Percentiles rank a stretch among this genome's conserved stretches.
These are phyloP conservation scores for Scleroderma citrinum DNA, from an alignment of 768 basidiomycete species.

Conservation along the genomic window DNA sequence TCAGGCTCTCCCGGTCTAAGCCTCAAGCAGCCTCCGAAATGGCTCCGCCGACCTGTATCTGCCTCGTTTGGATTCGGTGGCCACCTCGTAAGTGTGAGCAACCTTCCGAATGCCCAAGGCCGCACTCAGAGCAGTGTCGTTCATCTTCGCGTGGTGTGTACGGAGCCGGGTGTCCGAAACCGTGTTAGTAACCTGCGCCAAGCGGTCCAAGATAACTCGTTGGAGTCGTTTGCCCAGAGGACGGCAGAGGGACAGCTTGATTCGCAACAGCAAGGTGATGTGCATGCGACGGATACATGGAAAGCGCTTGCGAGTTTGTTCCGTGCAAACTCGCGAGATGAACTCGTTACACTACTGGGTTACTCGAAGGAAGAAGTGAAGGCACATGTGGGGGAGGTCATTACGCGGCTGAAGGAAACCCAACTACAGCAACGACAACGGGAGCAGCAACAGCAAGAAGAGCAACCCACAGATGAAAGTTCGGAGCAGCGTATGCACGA, in stretches of 20 bases:
- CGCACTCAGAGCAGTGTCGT: conserved; percentile 80
- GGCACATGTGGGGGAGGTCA: conserved; percentile 72
- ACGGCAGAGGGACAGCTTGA: conserved; percentile 23
- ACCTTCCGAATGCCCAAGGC: conserved; percentile 67
- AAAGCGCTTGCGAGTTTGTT: conserved; percentile 86
- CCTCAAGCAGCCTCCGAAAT: conserved; percentile 92
- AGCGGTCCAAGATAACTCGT: conserved; percentile 50
- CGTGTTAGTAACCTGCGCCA: conserved; percentile 62
- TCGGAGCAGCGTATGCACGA: conserved; percentile 49
- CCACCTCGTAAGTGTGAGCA: conserved; percentile 72
- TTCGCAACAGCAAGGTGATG: conserved; percentile 19
- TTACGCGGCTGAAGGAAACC: conserved; percentile 61
- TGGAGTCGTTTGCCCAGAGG: conserved; percentile 68
- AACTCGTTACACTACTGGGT: conserved; percentile 84
- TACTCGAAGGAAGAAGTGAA: conserved; percentile 88
- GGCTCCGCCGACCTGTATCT: conserved; percentile 82
- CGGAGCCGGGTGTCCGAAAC: conserved; percentile 68
- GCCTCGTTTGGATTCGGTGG: conserved; percentile 91
- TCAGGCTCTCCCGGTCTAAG: conserved; percentile 59
- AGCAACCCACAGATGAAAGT: conserved; percentile 34
- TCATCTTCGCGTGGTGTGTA: conserved; percentile 70
- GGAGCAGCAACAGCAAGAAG: conserved; percentile 27
- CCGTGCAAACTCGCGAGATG: conserved; percentile 82
- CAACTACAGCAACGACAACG: conserved; percentile 16
- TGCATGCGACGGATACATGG: conserved; percentile 58